Conservation (phyloP, 176 grass and related monocot species). For the Juncus inflexus region DNA sequence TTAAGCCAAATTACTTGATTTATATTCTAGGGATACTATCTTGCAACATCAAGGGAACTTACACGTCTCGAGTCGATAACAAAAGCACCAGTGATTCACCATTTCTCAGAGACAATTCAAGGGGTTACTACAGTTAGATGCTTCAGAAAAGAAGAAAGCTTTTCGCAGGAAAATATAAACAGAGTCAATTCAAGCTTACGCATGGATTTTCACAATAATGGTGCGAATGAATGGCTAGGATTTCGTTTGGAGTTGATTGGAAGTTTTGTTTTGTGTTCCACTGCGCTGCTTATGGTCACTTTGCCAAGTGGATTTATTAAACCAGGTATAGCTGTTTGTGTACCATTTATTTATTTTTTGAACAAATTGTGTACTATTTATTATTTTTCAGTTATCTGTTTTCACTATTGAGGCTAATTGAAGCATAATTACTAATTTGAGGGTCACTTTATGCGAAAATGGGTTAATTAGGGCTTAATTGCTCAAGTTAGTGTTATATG, state of each 20-base stretch:
- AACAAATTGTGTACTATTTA: background rate
- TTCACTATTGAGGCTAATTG: too few relatives aligned
- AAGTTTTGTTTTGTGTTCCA: conserved; percentile 74
- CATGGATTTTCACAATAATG: conserved; percentile 99
- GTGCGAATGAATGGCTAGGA: conserved; percentile 92
- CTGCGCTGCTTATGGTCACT: conserved; percentile 80
- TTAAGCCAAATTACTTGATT: background rate
- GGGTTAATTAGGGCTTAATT: background rate
- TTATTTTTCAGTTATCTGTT: too few relatives aligned
- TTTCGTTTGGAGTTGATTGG: conserved; percentile 80
- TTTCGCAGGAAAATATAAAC: conserved; percentile 66
- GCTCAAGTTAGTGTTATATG: background rate
- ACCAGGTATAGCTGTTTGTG: conserved; percentile 37
- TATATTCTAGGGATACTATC: conserved; percentile 53
- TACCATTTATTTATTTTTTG: too few relatives aligned
- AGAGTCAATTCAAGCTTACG: conserved; percentile 85
- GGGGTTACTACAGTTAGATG: conserved; percentile 89
- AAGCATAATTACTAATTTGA: conserved; percentile 3
- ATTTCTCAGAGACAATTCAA: conserved; percentile 95
- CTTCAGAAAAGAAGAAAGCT: conserved; percentile 67
- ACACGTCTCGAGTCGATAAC: conserved; percentile 93
- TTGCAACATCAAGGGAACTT: conserved; percentile 84
- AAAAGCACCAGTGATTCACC: conserved; percentile 97
- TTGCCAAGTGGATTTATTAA: conserved; percentile 67
- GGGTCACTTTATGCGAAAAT: background rate